These are phyloP conservation scores for Dendrocalamus sinicus DNA, from an alignment of 176 grass and related monocot genomes.

Conservation along the genomic window DNA sequence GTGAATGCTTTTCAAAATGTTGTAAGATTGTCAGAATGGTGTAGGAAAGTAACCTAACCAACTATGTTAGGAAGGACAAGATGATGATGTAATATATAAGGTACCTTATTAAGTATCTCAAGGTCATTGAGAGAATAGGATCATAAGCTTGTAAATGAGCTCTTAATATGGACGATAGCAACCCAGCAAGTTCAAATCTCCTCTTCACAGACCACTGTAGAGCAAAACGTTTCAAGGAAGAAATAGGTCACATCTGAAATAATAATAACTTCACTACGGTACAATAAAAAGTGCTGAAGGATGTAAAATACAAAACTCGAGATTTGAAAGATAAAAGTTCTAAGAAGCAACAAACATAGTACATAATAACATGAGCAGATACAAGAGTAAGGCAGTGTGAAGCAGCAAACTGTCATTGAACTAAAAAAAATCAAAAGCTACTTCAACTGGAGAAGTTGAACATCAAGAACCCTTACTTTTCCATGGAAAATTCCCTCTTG, in stretches of 20 bases:
- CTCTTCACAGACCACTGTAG: slow-evolving; percentile 89
- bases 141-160: slow-evolving; percentile 94
- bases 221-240: slow-evolving; percentile 40
- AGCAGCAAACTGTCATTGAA: not conserved
- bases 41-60: slow-evolving; percentile 21
- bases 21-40: slow-evolving; percentile 41
- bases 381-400: not conserved
- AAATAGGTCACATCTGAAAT: slow-evolving; percentile 33
- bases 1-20: slow-evolving; percentile 78
- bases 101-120: slow-evolving; percentile 98
- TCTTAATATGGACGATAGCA: slow-evolving; percentile 89
- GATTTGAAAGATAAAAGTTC: slow-evolving; percentile 6
- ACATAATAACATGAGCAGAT: not conserved
- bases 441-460: not conserved
- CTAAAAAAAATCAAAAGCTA: slow-evolving; percentile 1
- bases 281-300: not conserved
- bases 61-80: slow-evolving; percentile 29
- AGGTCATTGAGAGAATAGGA: slow-evolving; percentile 86
- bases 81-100: slow-evolving; percentile 31
- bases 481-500: slow-evolving; percentile 9
- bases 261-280: not conserved
- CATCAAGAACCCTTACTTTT: not conserved
- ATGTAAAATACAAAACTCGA: not conserved
- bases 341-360: slow-evolving; percentile 10
- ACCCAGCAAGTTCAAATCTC: slow-evolving; percentile 86